A percentile compares a stretch with the other conserved stretches of the same genome.
Conservation (phyloP, 2,329 filamentous ascomycete genomes). For the Talaromyces amestolkiae region DNA sequence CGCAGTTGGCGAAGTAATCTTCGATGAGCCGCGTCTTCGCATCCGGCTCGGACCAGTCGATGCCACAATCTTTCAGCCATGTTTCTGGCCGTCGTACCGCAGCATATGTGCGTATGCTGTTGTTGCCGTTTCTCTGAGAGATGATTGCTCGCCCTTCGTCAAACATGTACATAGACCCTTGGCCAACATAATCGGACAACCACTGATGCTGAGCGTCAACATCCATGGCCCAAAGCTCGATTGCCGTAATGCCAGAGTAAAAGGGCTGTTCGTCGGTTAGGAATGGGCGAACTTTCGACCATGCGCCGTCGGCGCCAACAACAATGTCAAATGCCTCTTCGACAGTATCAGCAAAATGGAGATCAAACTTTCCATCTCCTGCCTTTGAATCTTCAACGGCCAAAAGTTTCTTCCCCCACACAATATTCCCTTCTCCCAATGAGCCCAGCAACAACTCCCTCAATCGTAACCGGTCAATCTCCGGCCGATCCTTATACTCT, state of each 20-base stretch:
- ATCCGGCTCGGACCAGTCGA: conserved; percentile 43
- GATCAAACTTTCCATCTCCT: conserved; percentile 1
- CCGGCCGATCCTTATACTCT: conserved; percentile 1
- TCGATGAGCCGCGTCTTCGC: conserved; percentile 41
- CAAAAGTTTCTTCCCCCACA: background rate
- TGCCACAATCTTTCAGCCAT: conserved; percentile 44
- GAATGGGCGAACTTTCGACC: conserved; percentile 3
- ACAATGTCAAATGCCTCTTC: conserved; percentile 9
- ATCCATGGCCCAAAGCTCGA: conserved; percentile 8
- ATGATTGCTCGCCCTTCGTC: conserved; percentile 27
- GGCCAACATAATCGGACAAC: conserved; percentile 4
- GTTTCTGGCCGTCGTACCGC: conserved; percentile 40
- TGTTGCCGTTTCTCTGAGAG: conserved; percentile 51
- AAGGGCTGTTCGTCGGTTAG: conserved; percentile 1
- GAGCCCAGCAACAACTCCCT: background rate
- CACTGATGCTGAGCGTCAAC: background rate
- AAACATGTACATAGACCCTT: conserved; percentile 3
- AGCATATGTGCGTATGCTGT: conserved; percentile 44
- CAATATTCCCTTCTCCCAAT: background rate
- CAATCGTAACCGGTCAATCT: conserved; percentile 2
- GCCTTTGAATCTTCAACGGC: background rate
- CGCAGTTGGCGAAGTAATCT: conserved; percentile 44
- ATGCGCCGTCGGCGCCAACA: conserved; percentile 10
- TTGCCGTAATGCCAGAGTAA: conserved; percentile 7
- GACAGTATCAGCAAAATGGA: background rate